phyloP scores from a whole-genome alignment of 2,329 filamentous ascomycete species.

The Claviceps sp. region DNA sequence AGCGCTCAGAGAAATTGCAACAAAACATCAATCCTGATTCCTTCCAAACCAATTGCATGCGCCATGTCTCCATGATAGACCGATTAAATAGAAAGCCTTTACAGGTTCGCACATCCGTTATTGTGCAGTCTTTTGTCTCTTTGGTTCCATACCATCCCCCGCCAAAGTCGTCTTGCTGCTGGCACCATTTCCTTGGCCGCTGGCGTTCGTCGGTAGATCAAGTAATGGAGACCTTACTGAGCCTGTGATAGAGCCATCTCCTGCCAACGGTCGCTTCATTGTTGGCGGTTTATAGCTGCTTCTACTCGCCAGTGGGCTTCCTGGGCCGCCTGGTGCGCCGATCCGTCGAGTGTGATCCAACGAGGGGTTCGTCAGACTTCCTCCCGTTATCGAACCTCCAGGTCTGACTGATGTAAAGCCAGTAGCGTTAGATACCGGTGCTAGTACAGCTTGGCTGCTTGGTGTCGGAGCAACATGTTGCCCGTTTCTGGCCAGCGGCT shows the following conservation, averaged over 20 bases:
- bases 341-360: constrained; percentile 43
- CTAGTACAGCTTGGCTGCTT: constrained; percentile 15
- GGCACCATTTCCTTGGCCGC: constrained; percentile 9
- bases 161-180: constrained; percentile 1
- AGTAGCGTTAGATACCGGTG: constrained; percentile 11
- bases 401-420: constrained; percentile 18
- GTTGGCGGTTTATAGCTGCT: constrained; percentile 46
- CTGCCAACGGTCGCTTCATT: constrained; percentile 37
- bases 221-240: constrained; percentile 30
- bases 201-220: constrained; percentile 36
- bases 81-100: not conserved
- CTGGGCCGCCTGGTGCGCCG: constrained; percentile 39
- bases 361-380: constrained; percentile 37
- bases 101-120: not conserved
- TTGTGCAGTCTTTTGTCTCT: constrained; percentile 33
- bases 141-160: constrained; percentile 28
- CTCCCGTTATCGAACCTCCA: constrained; percentile 18
- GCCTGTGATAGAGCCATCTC: constrained; percentile 12
- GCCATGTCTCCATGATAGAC: constrained; percentile 8
- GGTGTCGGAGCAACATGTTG: constrained; percentile 34
- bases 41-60: constrained; percentile 10
- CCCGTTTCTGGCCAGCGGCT: constrained; percentile 49
- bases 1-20: constrained; percentile 1
- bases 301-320: constrained; percentile 46
- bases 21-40: not conserved